phyloP scores from a whole-genome alignment of 495 filamentous ascomycete species.

The Podospora comata region DNA sequence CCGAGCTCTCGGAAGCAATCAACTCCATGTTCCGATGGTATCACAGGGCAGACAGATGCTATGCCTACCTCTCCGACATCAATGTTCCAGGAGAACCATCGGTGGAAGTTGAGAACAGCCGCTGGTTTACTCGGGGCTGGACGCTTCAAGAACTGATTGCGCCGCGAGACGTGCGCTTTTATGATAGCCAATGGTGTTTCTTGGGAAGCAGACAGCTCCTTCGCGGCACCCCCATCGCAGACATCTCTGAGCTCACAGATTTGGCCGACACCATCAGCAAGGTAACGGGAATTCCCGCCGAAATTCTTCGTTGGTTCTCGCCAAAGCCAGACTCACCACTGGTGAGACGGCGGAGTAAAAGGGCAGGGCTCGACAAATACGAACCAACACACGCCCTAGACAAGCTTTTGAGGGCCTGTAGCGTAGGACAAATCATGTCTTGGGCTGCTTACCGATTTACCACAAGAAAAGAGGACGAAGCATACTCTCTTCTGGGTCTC shows the following conservation, averaged over 20 bases:
- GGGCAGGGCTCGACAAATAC: not conserved
- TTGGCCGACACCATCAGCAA: not conserved
- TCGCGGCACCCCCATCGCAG: not conserved
- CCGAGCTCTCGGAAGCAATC: slow-evolving; percentile 9
- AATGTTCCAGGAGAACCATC: not conserved
- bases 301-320: slow-evolving; percentile 2
- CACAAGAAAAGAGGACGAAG: slow-evolving; percentile 14
- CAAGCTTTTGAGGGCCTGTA: not conserved
- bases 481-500: slow-evolving; percentile 17
- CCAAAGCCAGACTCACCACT: not conserved
- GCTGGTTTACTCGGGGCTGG: slow-evolving; percentile 7
- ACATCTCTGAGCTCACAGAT: not conserved
- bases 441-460: slow-evolving; percentile 16
- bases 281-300: not conserved
- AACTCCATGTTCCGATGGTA: slow-evolving; percentile 14
- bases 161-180: slow-evolving; percentile 1
- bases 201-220: slow-evolving; percentile 2
- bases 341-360: not conserved
- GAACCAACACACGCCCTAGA: not conserved
- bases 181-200: slow-evolving; percentile 1
- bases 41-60: slow-evolving; percentile 6
- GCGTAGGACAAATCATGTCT: slow-evolving; percentile 11
- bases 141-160: slow-evolving; percentile 10
- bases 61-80: slow-evolving; percentile 7
- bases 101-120: not conserved